Evolutionary conservation across 176 grass and related monocot genomes (phyloP).

Genomic region (Oryza glaberrima): DNA sequence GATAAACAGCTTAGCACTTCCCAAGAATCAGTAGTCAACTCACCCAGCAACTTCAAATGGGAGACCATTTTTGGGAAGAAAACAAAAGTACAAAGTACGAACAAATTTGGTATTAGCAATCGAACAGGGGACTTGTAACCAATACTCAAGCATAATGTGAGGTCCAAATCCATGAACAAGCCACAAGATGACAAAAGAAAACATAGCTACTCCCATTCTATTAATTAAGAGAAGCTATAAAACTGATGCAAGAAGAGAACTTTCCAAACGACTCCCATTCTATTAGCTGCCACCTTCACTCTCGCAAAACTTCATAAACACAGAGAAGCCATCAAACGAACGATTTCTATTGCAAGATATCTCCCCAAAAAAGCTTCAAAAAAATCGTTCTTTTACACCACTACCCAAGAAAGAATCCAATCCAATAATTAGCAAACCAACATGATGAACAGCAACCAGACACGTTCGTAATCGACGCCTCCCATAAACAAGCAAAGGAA

Average conservation of each 20-base stretch:
- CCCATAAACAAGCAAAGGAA: neutral
- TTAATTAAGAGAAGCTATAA: constrained; percentile 5
- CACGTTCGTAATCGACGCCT: neutral
- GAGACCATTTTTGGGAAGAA: neutral
- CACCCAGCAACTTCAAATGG: neutral
- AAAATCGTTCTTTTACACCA: neutral
- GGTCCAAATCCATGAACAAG: constrained; percentile 28
- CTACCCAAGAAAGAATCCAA: neutral
- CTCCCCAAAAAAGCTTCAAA: neutral
- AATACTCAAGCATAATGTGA: constrained; percentile 38
- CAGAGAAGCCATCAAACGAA: neutral
- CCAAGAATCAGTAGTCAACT: constrained; percentile 39
- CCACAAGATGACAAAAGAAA: constrained; percentile 15
- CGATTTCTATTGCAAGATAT: neutral
- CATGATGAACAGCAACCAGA: neutral
- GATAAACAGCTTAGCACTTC: constrained; percentile 20
- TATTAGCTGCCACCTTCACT: constrained; percentile 7
- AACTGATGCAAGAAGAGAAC: constrained; percentile 29
- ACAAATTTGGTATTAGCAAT: constrained; percentile 11
- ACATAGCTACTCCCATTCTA: neutral
- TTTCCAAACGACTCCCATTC: constrained; percentile 1
- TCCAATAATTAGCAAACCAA: neutral
- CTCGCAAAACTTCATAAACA: neutral
- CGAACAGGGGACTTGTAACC: neutral
- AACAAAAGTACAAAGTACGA: neutral